Evolutionary conservation across 2,329 filamentous ascomycete genomes (phyloP), one percentile per base, ranked within the genome.

Genomic region (Cladophialophora psammophila): DNA sequence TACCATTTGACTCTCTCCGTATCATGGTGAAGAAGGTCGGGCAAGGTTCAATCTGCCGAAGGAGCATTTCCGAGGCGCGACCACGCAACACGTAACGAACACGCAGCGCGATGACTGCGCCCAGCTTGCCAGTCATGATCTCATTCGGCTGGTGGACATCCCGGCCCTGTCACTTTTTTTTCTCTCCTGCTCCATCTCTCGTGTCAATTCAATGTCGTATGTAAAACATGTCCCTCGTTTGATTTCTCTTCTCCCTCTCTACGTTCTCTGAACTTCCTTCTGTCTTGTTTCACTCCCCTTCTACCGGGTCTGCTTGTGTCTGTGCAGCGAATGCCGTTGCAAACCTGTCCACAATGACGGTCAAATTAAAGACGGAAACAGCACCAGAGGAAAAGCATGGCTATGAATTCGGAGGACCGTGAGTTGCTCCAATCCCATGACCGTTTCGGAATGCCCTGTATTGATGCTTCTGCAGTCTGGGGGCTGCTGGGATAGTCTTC

Each of bases 401-500:
- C 63, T 83, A 83, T 74, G 81, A 83, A 64, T 83, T 83, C 67
- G 74, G 75, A 66, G 81, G 81, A 67, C 81, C 81, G 80, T 83
- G 77, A 69, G 81, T 79, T 45, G 52, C 42, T 42, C 34, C 12
- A 15, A 45, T 32, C 26, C 26, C n/a, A 35, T 32, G 34, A 45
- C 31, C 36, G 31, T 32, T 54, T 34, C 35, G 31, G 38, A 7
- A 8, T 15, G 34, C 40, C 15, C 34, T 34, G 31, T 42, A 58
- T 70, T 74, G 60, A 72, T 60, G 54, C 55, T 34, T 38, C 53
- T 59, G 12, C 71, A 96, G 93, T 63, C 83, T 90, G 50, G 94
- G 93, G 64, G 92, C 91, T 40, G 87, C 90, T 68, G 86, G 81
- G 68, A 92, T 98, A 75, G 91, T 91, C 7, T 90, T 96, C 74